Evolutionary conservation across 176 grass and related monocot genomes (phyloP), one percentile per base, ranked within the genome.

Genomic region (Hordeum marinum): DNA sequence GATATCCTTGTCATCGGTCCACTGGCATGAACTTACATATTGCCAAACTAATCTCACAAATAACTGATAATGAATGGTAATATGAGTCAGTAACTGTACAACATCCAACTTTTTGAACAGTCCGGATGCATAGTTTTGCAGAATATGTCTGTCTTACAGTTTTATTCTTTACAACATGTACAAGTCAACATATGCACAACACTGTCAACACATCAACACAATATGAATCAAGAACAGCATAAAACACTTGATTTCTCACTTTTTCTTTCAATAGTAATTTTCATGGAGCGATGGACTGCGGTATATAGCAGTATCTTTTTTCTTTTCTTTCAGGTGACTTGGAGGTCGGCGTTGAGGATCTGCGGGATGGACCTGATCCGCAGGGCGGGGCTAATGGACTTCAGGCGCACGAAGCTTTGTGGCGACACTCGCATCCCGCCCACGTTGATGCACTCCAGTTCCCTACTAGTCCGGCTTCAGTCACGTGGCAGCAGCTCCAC

Each of bases 401-500:
- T 77, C 40, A 98, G 86, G 66, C 80, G 64, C 80, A 76, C 74
- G 43, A 98, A 98, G 85, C 83, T 95, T 37, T 95, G 89, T 32
- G 85, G 75, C 29, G 93, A 88, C 20, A 98, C 96, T 32, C 89
- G 78, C 96, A 98, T 92, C 1, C 91, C 93, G 64, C 96, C 90
- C 9, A 92, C 93, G 87, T 98, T 98, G 87, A 98, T 98, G 24
- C 87, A 95, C 75, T 98, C 87, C 40, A 98, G 89, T 37, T 88
- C 88, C 46, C 89, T 43, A 90, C 83, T 24, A 98, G 77, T 8
- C 96, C 96, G 84, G 73, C 85, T 87, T 92, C 89, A 1, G 91
- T 95, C 58, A 95, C 96, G 29, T 98, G 91, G 26, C 96, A 91
- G 66, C 96, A 98, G 81, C 96, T 98, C 93, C 93, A 95, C 41